Evolutionary conservation across 1,284 basidiomycete genomes (phyloP), one percentile per base, ranked within the genome.

Genomic region (Ganoderma sinense): DNA sequence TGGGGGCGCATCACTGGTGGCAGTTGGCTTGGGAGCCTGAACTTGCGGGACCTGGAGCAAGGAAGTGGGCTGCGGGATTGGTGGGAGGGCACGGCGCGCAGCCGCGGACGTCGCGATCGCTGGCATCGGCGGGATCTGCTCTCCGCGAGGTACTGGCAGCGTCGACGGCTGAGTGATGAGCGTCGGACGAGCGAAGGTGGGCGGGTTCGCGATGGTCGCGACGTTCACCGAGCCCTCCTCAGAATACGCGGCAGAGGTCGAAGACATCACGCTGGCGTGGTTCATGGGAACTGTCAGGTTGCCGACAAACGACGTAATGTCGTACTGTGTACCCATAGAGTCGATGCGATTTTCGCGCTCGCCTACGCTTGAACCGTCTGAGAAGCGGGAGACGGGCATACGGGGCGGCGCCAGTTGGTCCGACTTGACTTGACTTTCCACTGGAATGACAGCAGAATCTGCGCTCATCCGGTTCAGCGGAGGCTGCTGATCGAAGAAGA

Each of bases 221-320:
- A 73, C 70, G 41, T 67, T 56, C 55, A 71, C 69, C 7, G 59
- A 68, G 23, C 70, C 72, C 13, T 74, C 73, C 20, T 74, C 73
- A 4, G 72, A 72, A 45, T n/a, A 58, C 18, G 58, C 65, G 8
- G 61, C 61, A 14, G 75, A 73, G 8, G 63, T 60, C 11, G 71
- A 56, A 6, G 71, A 72, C 53, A 71, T 70, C 29, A 75, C 69
- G 66, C 72, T 74, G 41, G 69, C 71, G 20, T 69, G 65, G 62
- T 73, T 69, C 10, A 65, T 70, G 1, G 73, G 75, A 16, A 69
- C 48, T 0, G 70, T 70, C 65, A 73, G 36, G 56, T 69, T 85
- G 70, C 86, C 89, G 73, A 93, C 91, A 77, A 93, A 93, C 3
- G 92, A 93, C 29, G 91, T 93, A 29, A 93, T 89, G 72, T 93